These are phyloP conservation scores for Gomphus bonarii DNA, from an alignment of 1,284 basidiomycete species.

Conservation along the genomic window DNA sequence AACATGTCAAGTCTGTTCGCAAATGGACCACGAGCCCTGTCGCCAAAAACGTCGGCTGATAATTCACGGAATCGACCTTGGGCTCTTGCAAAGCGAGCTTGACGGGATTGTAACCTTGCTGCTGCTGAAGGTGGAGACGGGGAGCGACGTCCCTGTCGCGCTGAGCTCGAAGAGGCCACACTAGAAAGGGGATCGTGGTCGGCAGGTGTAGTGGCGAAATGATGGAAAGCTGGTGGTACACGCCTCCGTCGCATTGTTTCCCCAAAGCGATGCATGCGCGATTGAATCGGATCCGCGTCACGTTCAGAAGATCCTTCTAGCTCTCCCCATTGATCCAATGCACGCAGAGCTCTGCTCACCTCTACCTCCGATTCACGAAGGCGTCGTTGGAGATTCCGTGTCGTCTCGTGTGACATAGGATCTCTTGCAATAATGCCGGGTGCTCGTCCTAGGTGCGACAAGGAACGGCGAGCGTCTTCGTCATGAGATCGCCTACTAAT, in stretches of 20 bases:
- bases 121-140: constrained; percentile 4
- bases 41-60: neutral
- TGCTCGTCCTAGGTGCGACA: neutral
- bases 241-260: constrained; percentile 7
- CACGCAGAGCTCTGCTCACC: constrained; percentile 2
- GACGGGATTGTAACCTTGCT: constrained; percentile 6
- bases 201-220: neutral
- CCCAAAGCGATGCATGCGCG: constrained; percentile 10
- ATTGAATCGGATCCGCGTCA: constrained; percentile 3
- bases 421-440: neutral
- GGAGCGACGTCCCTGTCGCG: constrained; percentile 6
- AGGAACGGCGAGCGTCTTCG: neutral
- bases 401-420: neutral
- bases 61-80: constrained; percentile 9
- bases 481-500: constrained; percentile 6
- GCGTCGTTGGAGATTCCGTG: constrained; percentile 4
- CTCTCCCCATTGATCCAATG: constrained; percentile 11
- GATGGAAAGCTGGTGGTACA: neutral
- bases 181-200: neutral
- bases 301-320: constrained; percentile 1
- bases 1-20: constrained; percentile 1
- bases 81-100: constrained; percentile 10
- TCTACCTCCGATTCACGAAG: constrained; percentile 10
- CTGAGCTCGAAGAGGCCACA: neutral
- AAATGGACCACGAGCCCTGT: neutral